Evolutionary conservation across 352 stramenopile species (phyloP), one percentile per base, ranked within the genome.

Genomic region (Thraustochytrium sp.): DNA sequence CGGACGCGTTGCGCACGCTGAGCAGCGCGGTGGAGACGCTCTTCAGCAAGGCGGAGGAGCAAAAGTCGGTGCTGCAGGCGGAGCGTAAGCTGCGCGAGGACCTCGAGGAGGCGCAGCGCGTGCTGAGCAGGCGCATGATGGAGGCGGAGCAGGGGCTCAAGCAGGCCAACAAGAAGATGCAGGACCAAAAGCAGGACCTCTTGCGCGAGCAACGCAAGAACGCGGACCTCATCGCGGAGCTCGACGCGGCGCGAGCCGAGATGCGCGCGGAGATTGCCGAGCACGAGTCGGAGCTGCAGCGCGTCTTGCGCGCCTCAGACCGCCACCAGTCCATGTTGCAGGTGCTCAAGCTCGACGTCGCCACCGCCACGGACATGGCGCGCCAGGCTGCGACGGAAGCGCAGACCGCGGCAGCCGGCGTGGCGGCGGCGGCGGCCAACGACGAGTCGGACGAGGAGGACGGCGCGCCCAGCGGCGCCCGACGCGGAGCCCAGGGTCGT

Each of bases 281-380:
- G 68, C 68, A 63, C 51, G 68, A 80, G 18, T 21, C 11, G 23
- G 31, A 61, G 23, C 18, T 80, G 16, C 68, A 80, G 31, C 34
- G 68, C 9, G 4, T 80, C 9, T 42, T 65, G 34, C 68, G 68
- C n/a, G 34, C 31, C 21, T 36, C 31, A 9, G 68, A 80, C 31
- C 68, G 68, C 2, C 68, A 80, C 44, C 68, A 80, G 53, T 46
- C 31, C 46, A 34, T 63, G 8, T 21, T 80, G 0, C 68, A 80
- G 51, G 31, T 65, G 18, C 48, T 80, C 37, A 80, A 80, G 42
- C 53, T 80, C 21, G 68, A 80, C 42, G 36, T 80, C 16, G 53
- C 44, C 23, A 72, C 31, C 23, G 68, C 68, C 9, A 5, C 8
- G 26, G 68, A 80, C 31, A 3, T 64, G 23, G 46, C 68, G 21